phyloP scores from a whole-genome alignment of 495 filamentous ascomycete species.

The Pyronema omphalodes region DNA sequence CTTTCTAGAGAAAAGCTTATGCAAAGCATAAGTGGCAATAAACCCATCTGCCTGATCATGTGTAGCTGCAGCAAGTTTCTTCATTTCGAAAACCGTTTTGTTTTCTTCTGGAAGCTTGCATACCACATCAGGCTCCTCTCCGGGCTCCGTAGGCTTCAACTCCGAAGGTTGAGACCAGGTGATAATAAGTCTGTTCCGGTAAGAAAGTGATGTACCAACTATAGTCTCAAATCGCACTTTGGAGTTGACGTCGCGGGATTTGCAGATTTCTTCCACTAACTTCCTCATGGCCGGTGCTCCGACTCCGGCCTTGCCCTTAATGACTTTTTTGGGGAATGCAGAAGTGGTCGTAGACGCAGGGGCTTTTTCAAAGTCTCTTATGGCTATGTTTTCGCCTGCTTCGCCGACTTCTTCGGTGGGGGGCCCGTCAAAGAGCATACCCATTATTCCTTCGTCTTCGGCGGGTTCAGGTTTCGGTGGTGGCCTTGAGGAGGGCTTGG shows the following conservation, averaged over 20 bases:
- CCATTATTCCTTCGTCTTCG: slow-evolving; percentile 8
- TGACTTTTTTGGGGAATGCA: slow-evolving; percentile 18
- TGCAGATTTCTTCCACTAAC: slow-evolving; percentile 69
- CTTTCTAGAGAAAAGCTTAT: slow-evolving; percentile 58
- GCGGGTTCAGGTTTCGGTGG: background rate
- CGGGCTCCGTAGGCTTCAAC: background rate
- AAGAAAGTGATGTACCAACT: slow-evolving; percentile 39
- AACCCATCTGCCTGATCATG: slow-evolving; percentile 68
- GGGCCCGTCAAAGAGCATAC: slow-evolving; percentile 15
- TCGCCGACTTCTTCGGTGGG: slow-evolving; percentile 30
- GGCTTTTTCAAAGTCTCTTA: slow-evolving; percentile 73
- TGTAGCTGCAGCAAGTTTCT: slow-evolving; percentile 52
- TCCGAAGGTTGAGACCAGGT: slow-evolving; percentile 41
- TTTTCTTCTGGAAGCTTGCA: slow-evolving; percentile 29
- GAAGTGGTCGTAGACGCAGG: slow-evolving; percentile 49
- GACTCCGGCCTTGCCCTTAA: slow-evolving; percentile 13
- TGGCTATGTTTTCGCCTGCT: slow-evolving; percentile 32
- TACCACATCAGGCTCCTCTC: slow-evolving; percentile 30
- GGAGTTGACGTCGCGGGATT: slow-evolving; percentile 35
- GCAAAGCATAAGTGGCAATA: slow-evolving; percentile 63
- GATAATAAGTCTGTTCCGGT: slow-evolving; percentile 53
- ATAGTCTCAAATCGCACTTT: slow-evolving; percentile 18
- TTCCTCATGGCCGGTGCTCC: slow-evolving; percentile 9
- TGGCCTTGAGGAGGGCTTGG: background rate
- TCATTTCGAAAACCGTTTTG: slow-evolving; percentile 47